A percentile compares a stretch with the other conserved stretches of the same genome.
Evolutionary conservation across 345 rosid species (phyloP).

Genomic region (Theobroma cacao): DNA sequence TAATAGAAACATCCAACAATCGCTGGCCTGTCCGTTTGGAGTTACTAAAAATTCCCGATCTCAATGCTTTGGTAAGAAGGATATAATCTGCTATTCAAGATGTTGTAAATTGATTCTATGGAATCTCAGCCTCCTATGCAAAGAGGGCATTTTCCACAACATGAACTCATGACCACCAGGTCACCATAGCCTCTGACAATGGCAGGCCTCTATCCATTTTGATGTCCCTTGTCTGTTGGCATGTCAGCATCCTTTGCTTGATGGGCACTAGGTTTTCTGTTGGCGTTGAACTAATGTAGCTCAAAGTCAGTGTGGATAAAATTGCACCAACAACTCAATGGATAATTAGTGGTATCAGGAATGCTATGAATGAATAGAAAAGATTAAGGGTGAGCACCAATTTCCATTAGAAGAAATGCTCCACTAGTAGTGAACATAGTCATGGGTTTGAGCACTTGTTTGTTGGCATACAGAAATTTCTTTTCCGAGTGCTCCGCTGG

Average conservation of each 20-base stretch:
- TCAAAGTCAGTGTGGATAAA: background rate
- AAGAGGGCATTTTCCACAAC: background rate
- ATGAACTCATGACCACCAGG: background rate
- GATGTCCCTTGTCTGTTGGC: background rate
- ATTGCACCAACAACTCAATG: background rate
- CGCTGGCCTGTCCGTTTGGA: background rate
- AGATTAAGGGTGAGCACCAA: background rate
- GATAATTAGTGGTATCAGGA: background rate
- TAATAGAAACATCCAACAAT: background rate
- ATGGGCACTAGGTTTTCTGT: background rate
- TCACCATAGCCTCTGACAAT: background rate
- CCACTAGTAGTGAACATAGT: background rate
- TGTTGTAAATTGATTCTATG: background rate
- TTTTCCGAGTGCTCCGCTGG: background rate
- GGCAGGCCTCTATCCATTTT: background rate
- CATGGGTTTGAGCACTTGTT: constrained; percentile 13
- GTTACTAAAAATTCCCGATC: background rate
- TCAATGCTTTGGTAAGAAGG: no score
- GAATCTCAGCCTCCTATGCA: background rate
- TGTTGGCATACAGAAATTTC: background rate
- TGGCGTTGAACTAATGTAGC: background rate
- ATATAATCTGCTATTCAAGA: no score
- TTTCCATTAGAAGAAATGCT: background rate
- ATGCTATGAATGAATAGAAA: background rate
- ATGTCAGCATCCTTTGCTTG: background rate